Evolutionary conservation across 768 basidiomycete species (phyloP), one percentile per base, ranked within the genome.

Genomic region (Podaxis carcinomalis): DNA sequence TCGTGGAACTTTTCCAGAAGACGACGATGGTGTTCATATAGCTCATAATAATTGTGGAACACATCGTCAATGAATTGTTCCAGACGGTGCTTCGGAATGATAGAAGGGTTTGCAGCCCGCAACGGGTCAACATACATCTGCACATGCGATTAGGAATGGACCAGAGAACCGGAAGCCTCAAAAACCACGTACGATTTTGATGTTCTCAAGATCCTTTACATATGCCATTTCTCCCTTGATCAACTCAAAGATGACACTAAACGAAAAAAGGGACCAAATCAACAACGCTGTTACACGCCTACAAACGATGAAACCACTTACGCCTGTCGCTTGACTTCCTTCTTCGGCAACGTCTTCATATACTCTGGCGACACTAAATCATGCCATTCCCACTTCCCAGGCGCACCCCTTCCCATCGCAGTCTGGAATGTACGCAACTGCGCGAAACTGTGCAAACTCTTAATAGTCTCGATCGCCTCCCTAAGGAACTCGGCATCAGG

Each of bases 211-310:
- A 77, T 97, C 94, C 66, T 88, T 91, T 27, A 96, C 94, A 69
- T 95, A 97, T 27, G 87, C 85, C 93, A 96, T 96, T 72, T 97
- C 94, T 64, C 92, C 91, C 72, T 96, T 92, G 72, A 97, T 96
- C 63, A 96, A 73, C 76, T 97, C 94, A 68, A 95, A 97, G 54
- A 96, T 94, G 67, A 94, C 87, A 47, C 93, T 94, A 64, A 3
- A 32, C 7, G 32, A 5, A 40, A 40, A 62, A 21, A 40, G 21
- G 5, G 10, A 3, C 14, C 7, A 14, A 21, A 9, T 36, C 56
- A 59, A 16, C 10, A 14, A 19, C 36, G 36, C 46, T 11, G n/a
- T 21, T 5, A 4, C 13, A 59, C 9, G 7, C 10, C 7, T 27
- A 16, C 16, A 13, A 25, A 28, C 16, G 4, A 6, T 6, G 14